Conservation (phyloP, 2,329 filamentous ascomycete species). For the Leptosphaerulina australis region DNA sequence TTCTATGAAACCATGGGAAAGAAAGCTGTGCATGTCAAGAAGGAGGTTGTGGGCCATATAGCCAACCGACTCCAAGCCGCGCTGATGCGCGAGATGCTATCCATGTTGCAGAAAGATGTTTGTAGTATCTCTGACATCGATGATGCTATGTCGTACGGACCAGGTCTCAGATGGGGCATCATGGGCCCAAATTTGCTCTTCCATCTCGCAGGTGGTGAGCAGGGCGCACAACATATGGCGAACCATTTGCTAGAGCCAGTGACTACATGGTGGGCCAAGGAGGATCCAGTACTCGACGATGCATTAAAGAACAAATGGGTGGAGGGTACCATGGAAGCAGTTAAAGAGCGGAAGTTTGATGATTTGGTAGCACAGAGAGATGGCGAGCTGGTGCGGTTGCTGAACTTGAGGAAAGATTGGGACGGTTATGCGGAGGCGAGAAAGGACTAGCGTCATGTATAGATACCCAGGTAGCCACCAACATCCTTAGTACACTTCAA, state of each 20-base stretch:
- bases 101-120: constrained; percentile 20
- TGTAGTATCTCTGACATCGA: constrained; percentile 25
- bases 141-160: constrained; percentile 24
- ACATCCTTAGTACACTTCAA: neutral
- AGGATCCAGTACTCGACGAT: constrained; percentile 23
- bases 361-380: constrained; percentile 23
- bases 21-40: constrained; percentile 36
- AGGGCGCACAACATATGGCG: constrained; percentile 26
- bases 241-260: constrained; percentile 23
- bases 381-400: constrained; percentile 21
- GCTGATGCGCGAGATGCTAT: constrained; percentile 25
- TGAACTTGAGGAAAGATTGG: constrained; percentile 23
- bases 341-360: constrained; percentile 16
- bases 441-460: constrained; percentile 51
- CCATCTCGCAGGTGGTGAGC: constrained; percentile 25
- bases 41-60: constrained; percentile 53
- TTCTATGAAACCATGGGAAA: constrained; percentile 53
- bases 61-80: constrained; percentile 54
- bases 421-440: constrained; percentile 15
- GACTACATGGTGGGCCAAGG: constrained; percentile 26
- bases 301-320: constrained; percentile 27
- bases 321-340: constrained; percentile 18
- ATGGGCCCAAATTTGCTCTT: constrained; percentile 25
- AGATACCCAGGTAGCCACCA: constrained; percentile 5
- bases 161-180: constrained; percentile 26